A percentile compares a stretch with the other conserved stretches of the same genome.
phyloP scores from a whole-genome alignment of 345 rosid genomes.

The Arabidopsis thaliana region TAIR10.1 NC_003074.8:4835501-4836000 shows the following conservation, averaged over 20 bases:
- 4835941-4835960: neutral
- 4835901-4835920: conserved; percentile 20
- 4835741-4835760: conserved; percentile 42
- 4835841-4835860: conserved; percentile 39
- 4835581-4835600: neutral
- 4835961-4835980: neutral
- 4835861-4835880: conserved; percentile 18
- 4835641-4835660: conserved; percentile 34
- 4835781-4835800: conserved; percentile 46
- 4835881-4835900: conserved; percentile 32
- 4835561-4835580: conserved; percentile 33
- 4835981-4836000: neutral
- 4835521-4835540: conserved; percentile 34
- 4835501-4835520: conserved; percentile 37
- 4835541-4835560: conserved; percentile 12
- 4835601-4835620: neutral
- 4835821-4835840: conserved; percentile 24
- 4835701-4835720: conserved; percentile 30
- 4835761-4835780: conserved; percentile 44
- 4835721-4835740: neutral
- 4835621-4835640: conserved; percentile 37
- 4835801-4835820: conserved; percentile 42
- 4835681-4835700: conserved; percentile 46
- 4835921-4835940: conserved; percentile 22
- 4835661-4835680: conserved; percentile 20